Base-by-base conservation (phyloP, 148 eudicot species). In the Rhododendron griersonianum region DNA sequence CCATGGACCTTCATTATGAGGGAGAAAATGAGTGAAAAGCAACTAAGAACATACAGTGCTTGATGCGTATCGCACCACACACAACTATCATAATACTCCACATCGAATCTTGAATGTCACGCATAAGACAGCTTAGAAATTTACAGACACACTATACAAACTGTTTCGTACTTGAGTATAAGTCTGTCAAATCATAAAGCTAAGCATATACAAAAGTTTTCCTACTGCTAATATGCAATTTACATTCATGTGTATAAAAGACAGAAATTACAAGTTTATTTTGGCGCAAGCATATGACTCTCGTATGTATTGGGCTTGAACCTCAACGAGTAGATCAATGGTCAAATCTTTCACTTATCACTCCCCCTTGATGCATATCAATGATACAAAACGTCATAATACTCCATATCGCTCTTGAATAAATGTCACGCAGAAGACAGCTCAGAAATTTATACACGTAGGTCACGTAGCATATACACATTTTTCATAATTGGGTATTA, bases 1-100 rank as follows among this genome's bases (percentile, higher is more conserved):
- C 86, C 85, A 87, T 83, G 51, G 55, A 81, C 85, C 86, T 87
- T 76, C 88, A 61, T 35, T 53, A 78, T n/a, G 48, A 78, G 67
- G 44, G 33, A 80, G 33, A 77, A 83, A 33, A 39, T 16, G 0
- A 25, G 67, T 73, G 35, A 44, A 21, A 57, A 59, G 45, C 41
- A 4, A 55, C 45, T 47, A 53, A n/a, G 16, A 39, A 73, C 73
- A 57, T 25, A 39, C 16, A 7, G 30, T 78, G 7, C 21, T 35
- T 25, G 37, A 50, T 48, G 50, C 16, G 45, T 10, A 13, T 80
- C 18, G 6, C 59, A 80, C 61, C 14, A 13, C 23, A 48, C 19
- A 25, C 15, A 78, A 13, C 10, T 18, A n/a, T 25, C 39, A 28
- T 80, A 80, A 30, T 79, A 44, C 7, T 23, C 57, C 81, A 47